Conservation (phyloP, 805 yeast species). For the Starmera dryadoides region DNA sequence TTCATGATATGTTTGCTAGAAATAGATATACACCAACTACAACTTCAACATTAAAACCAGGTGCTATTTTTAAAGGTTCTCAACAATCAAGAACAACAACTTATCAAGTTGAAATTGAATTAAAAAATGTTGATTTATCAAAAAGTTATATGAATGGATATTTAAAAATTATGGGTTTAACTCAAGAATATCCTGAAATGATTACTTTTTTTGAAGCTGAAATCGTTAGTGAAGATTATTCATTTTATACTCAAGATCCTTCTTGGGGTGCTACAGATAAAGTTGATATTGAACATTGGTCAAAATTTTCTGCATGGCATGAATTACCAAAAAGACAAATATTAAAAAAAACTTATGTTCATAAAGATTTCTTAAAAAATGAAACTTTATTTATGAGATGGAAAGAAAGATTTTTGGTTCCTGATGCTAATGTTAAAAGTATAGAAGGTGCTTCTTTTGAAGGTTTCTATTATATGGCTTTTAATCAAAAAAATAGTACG, state of each 20-base stretch:
- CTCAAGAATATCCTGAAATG: conserved; percentile 60
- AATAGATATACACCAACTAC: conserved; percentile 9
- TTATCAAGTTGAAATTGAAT: conserved; percentile 62
- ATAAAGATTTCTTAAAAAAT: conserved; percentile 26
- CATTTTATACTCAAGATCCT: conserved; percentile 29
- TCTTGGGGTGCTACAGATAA: conserved; percentile 56
- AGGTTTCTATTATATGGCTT: conserved; percentile 85
- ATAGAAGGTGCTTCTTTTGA: conserved; percentile 77
- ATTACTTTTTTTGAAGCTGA: conserved; percentile 72
- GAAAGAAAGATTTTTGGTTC: conserved; percentile 85
- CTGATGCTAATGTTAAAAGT: conserved; percentile 54
- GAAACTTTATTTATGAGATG: conserved; percentile 81
- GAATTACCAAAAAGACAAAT: conserved; percentile 9
- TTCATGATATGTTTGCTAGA: background rate
- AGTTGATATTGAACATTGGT: conserved; percentile 62
- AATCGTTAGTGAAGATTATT: conserved; percentile 43
- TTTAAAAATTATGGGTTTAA: conserved; percentile 60
- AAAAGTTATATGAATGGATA: conserved; percentile 50
- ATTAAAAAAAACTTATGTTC: conserved; percentile 12
- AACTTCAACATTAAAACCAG: conserved; percentile 48
- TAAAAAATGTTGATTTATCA: conserved; percentile 59
- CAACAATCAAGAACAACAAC: conserved; percentile 63
- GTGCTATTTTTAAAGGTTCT: conserved; percentile 55
- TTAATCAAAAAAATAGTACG: conserved; percentile 69
- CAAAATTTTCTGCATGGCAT: conserved; percentile 42